Conservation (phyloP, 768 basidiomycete species). For the Termitomyces sp. region DNA sequence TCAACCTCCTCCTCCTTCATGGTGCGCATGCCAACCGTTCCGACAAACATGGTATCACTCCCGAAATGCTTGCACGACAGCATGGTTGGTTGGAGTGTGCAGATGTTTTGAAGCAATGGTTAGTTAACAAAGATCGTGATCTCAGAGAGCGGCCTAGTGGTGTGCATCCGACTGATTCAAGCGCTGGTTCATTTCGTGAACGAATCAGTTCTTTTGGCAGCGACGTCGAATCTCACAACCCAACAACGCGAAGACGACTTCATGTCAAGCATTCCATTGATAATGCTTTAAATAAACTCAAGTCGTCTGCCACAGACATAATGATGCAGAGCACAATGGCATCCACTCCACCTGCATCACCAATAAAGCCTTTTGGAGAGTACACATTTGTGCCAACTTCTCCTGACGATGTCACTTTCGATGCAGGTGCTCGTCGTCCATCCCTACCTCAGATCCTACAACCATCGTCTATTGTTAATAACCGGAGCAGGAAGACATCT, state of each 20-base stretch:
- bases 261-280: slow-evolving; percentile 80
- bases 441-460: slow-evolving; percentile 58
- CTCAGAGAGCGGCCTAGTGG: slow-evolving; percentile 43
- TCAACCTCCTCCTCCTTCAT: slow-evolving; percentile 74
- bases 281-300: slow-evolving; percentile 56
- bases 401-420: slow-evolving; percentile 27
- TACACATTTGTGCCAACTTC: slow-evolving; percentile 36
- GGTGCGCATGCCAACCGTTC: slow-evolving; percentile 78
- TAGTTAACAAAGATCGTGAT: slow-evolving; percentile 57
- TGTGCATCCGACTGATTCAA: slow-evolving; percentile 23
- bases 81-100: slow-evolving; percentile 81
- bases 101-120: slow-evolving; percentile 64
- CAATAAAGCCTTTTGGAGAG: slow-evolving; percentile 37
- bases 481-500: slow-evolving; percentile 30
- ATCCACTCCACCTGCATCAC: slow-evolving; percentile 38
- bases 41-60: slow-evolving; percentile 91
- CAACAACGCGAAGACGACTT: slow-evolving; percentile 42
- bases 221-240: slow-evolving; percentile 20
- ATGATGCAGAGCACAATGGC: slow-evolving; percentile 17
- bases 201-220: slow-evolving; percentile 17
- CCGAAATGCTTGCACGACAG: slow-evolving; percentile 76
- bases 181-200: slow-evolving; percentile 12
- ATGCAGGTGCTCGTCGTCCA: slow-evolving; percentile 49
- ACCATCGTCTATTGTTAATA: slow-evolving; percentile 21
- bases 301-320: slow-evolving; percentile 22